Evolutionary conservation across 192 early-diverging fungal genomes (phyloP), one percentile per base, ranked within the genome.

Genomic region (Podila verticillata): DNA sequence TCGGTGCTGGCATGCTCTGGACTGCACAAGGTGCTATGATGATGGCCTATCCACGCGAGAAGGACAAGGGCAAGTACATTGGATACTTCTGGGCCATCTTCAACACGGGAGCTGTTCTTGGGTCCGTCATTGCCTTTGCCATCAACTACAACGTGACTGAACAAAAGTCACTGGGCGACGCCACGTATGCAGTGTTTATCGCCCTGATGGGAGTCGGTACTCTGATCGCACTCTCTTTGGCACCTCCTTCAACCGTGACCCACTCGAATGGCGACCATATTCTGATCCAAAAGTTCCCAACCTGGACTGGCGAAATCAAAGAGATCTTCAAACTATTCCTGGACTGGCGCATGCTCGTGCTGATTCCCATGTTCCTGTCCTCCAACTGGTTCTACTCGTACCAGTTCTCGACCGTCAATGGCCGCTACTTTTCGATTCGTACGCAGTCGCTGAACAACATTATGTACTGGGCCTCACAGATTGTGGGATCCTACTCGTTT

Each of bases 41-140:
- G 90, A 84, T 93, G 66, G 90, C 94, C 59, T 95, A 96, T 79
- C 93, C 94, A 57, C 73, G 77, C 19, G 93, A 95, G 71, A 72
- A 87, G 20, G 85, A 91, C 36, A 94, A 94, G 83, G 93, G 92
- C 34, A 87, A 83, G 63, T 93, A 86, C 75, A 93, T 96, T 61
- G 89, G 89, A 36, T 81, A 90, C 26, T 96, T 96, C 88, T 96
- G 94, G 94, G 84, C 89, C 63, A 90, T 95, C 66, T 96, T 94
- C 86, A 83, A 82, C 70, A 73, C 89, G 64, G 94, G 94, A 68
- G 94, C 90, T 44, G 87, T 92, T 65, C 59, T 95, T 24, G 94
- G 94, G 61, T 87, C 89, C 60, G 85, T 90, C 24, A 85, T 95
- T 65, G 87, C 86, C 29, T 87, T 94, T 58, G 90, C 82, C 57